Percentiles rank a stretch among this genome's conserved stretches.
phyloP scores from a whole-genome alignment of 2,329 filamentous ascomycete genomes.

The Phaeoacremonium minimum region DNA sequence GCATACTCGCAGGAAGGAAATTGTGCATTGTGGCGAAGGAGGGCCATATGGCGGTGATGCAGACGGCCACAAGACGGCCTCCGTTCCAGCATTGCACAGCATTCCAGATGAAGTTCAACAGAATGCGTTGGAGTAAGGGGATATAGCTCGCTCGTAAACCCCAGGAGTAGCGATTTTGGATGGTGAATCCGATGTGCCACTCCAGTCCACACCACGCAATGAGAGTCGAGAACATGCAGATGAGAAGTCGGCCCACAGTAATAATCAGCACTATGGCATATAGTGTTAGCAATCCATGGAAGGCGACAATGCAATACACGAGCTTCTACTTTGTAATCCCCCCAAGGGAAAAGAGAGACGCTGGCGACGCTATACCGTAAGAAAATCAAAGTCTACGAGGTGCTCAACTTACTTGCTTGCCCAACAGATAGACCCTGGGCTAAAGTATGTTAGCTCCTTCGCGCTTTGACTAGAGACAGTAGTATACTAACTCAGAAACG shows the following conservation, averaged over 20 bases:
- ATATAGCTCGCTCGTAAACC: slow-evolving; percentile 43
- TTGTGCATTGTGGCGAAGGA: slow-evolving; percentile 38
- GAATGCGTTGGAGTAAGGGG: slow-evolving; percentile 37
- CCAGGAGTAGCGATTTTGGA: slow-evolving; percentile 46
- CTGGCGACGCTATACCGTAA: too few species aligned
- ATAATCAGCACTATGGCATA: slow-evolving; percentile 47
- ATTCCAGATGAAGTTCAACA: slow-evolving; percentile 45
- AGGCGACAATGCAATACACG: too few species aligned
- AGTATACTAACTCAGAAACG: slow-evolving; percentile 41
- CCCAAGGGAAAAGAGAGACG: too few species aligned
- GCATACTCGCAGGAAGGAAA: slow-evolving; percentile 32
- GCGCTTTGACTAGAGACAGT: slow-evolving; percentile 42
- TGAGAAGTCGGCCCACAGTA: slow-evolving; percentile 33
- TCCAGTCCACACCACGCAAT: slow-evolving; percentile 42
- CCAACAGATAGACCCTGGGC: slow-evolving; percentile 40
- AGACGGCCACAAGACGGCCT: slow-evolving; percentile 23
- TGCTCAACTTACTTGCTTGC: too few species aligned
- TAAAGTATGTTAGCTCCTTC: too few species aligned
- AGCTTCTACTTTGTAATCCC: too few species aligned
- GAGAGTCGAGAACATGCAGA: slow-evolving; percentile 34
- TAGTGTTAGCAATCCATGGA: too few species aligned
- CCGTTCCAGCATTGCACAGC: slow-evolving; percentile 23
- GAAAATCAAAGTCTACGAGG: too few species aligned
- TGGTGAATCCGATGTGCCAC: slow-evolving; percentile 46
- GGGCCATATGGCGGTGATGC: slow-evolving; percentile 41